A percentile compares a stretch with the other conserved stretches of the same genome.
Conservation (phyloP, 306 rosid genomes). For the Trichosanthes cucumerina region DNA sequence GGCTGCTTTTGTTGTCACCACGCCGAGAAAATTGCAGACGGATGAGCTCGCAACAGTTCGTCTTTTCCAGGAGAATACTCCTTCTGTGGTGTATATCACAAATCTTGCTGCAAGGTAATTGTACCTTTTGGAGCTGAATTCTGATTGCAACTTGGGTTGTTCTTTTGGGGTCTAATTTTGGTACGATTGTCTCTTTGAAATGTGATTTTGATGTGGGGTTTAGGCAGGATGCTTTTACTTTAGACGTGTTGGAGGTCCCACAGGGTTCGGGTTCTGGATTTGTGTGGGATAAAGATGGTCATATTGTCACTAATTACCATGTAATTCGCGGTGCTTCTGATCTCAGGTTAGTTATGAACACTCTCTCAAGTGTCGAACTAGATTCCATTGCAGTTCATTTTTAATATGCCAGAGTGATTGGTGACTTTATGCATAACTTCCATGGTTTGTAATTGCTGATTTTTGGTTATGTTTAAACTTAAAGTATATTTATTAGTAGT, state of each 20-base stretch:
- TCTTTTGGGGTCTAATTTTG: neutral
- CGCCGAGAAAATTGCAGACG: conserved; percentile 63
- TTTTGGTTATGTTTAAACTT: neutral
- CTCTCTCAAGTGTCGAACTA: neutral
- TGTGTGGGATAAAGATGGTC: conserved; percentile 82
- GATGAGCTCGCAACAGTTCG: conserved; percentile 97
- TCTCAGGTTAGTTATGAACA: conserved; percentile 49
- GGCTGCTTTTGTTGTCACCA: conserved; percentile 62
- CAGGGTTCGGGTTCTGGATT: conserved; percentile 98
- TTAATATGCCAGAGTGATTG: neutral
- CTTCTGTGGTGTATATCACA: conserved; percentile 89
- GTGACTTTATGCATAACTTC: neutral
- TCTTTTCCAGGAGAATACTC: conserved; percentile 83
- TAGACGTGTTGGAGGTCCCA: conserved; percentile 93
- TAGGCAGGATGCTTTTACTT: conserved; percentile 95
- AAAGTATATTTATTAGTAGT: neutral
- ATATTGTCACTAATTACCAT: conserved; percentile 89
- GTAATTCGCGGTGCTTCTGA: conserved; percentile 99
- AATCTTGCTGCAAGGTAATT: conserved; percentile 71
- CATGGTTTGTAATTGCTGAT: neutral
- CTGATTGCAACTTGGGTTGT: neutral
- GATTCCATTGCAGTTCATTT: neutral
- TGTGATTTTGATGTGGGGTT: conserved; percentile 19
- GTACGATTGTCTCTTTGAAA: neutral
- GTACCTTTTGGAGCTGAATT: neutral